These are phyloP conservation scores for Fusarium sp. DNA, from an alignment of 2,329 filamentous ascomycete species.

Conservation along the genomic window DNA sequence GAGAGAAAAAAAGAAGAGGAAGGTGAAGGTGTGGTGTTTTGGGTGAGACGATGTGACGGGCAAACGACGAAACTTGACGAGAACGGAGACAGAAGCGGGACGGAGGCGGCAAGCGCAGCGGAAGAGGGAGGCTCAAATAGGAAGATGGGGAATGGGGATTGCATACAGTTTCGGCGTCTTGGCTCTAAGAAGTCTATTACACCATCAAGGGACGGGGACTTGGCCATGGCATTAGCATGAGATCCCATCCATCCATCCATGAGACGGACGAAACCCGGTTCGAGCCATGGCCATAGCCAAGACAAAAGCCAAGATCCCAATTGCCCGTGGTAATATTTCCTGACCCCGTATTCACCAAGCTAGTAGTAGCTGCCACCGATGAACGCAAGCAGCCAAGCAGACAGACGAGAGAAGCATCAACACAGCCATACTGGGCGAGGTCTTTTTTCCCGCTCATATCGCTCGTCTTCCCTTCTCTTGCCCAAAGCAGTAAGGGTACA, in stretches of 20 bases:
- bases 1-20: slow-evolving; percentile 18
- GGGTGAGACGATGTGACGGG: slow-evolving; percentile 18
- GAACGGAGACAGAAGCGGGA: slow-evolving; percentile 32
- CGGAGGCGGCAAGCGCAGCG: slow-evolving; percentile 25
- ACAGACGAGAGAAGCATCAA: background rate
- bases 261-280: slow-evolving; percentile 23
- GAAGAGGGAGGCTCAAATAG: slow-evolving; percentile 43
- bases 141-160: slow-evolving; percentile 22
- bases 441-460: slow-evolving; percentile 1
- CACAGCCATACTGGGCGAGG: background rate
- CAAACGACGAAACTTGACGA: slow-evolving; percentile 14
- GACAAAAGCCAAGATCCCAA: slow-evolving; percentile 8
- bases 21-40: background rate
- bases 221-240: slow-evolving; percentile 35
- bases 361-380: background rate
- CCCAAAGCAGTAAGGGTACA: slow-evolving; percentile 26
- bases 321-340: background rate
- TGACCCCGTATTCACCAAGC: background rate
- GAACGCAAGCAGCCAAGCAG: background rate
- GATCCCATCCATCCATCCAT: background rate
- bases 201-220: slow-evolving; percentile 23
- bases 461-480: slow-evolving; percentile 18
- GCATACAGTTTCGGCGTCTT: slow-evolving; percentile 9
- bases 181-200: slow-evolving; percentile 31
- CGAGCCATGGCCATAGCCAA: slow-evolving; percentile 33